Percentiles rank a stretch among this genome's conserved stretches.
Evolutionary conservation across 148 eudicot genomes (phyloP).

Genomic region (Tetragonia tetragonoides): DNA sequence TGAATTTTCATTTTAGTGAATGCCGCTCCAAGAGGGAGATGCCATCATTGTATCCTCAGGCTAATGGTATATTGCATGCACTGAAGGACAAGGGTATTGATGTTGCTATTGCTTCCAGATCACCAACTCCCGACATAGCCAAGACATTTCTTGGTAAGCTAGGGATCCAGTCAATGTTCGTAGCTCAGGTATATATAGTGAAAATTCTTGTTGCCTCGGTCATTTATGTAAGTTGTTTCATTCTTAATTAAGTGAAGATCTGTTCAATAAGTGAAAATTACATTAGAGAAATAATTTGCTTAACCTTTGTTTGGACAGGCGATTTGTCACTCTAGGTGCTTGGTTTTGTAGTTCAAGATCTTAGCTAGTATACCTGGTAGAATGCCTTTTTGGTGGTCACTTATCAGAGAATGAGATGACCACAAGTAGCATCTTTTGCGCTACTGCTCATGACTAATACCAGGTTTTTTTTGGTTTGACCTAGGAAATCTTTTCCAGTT

Average conservation of each 20-base stretch:
- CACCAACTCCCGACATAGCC: slow-evolving; percentile 93
- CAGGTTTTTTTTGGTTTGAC: neutral
- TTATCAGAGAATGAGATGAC: neutral
- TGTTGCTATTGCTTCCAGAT: slow-evolving; percentile 92
- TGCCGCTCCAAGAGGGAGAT: slow-evolving; percentile 88
- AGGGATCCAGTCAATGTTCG: slow-evolving; percentile 76
- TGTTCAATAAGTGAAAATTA: neutral
- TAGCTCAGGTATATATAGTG: slow-evolving; percentile 64
- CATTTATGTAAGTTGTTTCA: neutral
- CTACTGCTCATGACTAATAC: slow-evolving; percentile 2
- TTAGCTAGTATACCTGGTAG: neutral
- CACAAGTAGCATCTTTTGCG: neutral
- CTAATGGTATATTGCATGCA: slow-evolving; percentile 81
- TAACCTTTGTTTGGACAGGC: neutral
- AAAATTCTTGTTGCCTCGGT: neutral
- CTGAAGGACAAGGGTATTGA: slow-evolving; percentile 83
- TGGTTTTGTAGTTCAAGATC: neutral
- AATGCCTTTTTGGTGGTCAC: neutral
- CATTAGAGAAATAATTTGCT: neutral
- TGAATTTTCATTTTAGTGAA: slow-evolving; percentile 47
- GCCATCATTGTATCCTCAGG: slow-evolving; percentile 90
- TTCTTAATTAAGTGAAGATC: neutral
- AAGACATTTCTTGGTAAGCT: slow-evolving; percentile 79
- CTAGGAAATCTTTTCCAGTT: slow-evolving; percentile 92
- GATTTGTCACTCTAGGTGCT: neutral